Conservation (phyloP, 768 basidiomycete genomes). For the Agrocybe pediades region DNA sequence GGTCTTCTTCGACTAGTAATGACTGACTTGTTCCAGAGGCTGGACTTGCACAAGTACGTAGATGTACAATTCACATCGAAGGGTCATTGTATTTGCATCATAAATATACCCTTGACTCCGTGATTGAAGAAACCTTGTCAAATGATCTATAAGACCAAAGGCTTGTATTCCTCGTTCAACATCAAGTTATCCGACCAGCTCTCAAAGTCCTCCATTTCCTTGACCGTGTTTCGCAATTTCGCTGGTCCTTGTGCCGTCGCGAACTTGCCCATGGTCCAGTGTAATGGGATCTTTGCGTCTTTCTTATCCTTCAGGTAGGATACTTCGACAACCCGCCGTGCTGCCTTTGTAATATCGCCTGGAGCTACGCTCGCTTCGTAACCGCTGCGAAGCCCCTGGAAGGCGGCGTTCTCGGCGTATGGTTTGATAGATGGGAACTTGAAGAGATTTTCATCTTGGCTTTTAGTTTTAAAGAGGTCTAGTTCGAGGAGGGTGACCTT, state of each 20-base stretch:
- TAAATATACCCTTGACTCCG: too few relatives aligned
- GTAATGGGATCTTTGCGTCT: background rate
- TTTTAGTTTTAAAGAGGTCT: conserved; percentile 25
- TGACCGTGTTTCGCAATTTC: too few relatives aligned
- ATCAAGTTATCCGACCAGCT: too few relatives aligned
- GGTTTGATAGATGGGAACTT: conserved; percentile 22
- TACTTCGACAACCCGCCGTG: background rate
- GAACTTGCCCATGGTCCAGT: background rate
- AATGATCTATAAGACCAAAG: too few relatives aligned
- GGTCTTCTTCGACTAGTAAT: conserved; percentile 30
- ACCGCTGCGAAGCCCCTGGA: background rate
- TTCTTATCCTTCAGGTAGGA: background rate
- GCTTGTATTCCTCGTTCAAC: too few relatives aligned
- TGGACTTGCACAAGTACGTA: too few relatives aligned
- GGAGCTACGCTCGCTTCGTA: background rate
- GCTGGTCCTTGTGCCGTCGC: too few relatives aligned
- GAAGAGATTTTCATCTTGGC: conserved; percentile 13
- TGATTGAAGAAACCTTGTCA: too few relatives aligned
- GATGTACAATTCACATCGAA: too few relatives aligned
- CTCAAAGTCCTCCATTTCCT: too few relatives aligned
- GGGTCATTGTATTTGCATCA: too few relatives aligned
- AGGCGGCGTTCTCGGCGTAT: conserved; percentile 7
- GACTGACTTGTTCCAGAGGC: too few relatives aligned
- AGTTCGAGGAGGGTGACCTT: conserved; percentile 21
- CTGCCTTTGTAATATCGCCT: background rate